These are phyloP conservation scores for Ormosia semicastrata DNA, from an alignment of 306 rosid genomes.

Conservation along the genomic window DNA sequence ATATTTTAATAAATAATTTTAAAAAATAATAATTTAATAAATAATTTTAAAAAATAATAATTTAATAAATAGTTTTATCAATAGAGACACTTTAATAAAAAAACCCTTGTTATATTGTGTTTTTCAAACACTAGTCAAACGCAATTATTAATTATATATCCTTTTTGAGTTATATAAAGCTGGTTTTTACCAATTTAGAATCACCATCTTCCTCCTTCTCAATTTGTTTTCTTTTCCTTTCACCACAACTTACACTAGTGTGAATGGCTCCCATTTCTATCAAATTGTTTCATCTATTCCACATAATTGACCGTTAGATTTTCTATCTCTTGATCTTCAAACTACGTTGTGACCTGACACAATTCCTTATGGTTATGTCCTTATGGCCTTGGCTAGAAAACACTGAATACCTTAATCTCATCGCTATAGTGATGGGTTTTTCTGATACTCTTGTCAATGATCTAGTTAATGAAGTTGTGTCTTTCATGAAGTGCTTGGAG, in stretches of 20 bases:
- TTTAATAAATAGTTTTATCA: no score
- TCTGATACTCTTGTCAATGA: conserved; percentile 17
- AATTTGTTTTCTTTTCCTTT: background rate
- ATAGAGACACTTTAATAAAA: no score
- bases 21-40: no score
- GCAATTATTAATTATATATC: background rate
- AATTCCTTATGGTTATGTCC: conserved; percentile 53
- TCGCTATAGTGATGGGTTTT: background rate
- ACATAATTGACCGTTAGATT: conserved; percentile 41
- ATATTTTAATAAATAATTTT: no score
- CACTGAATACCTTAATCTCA: conserved; percentile 32
- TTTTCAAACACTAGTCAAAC: background rate
- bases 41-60: no score
- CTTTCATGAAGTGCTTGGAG: conserved; percentile 39
- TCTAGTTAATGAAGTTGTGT: conserved; percentile 37
- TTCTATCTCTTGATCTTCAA: conserved; percentile 39
- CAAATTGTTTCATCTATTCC: conserved; percentile 33
- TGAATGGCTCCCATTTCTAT: conserved; percentile 18
- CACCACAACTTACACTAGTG: no score
- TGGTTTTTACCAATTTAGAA: background rate
- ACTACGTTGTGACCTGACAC: conserved; percentile 17
- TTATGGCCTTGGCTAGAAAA: conserved; percentile 62
- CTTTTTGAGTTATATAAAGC: background rate
- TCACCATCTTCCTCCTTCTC: background rate
- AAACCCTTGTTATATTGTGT: no score